These are phyloP conservation scores for Kickxella alabastrina DNA, from an alignment of 192 early-diverging fungal species.

Conservation along the genomic window DNA sequence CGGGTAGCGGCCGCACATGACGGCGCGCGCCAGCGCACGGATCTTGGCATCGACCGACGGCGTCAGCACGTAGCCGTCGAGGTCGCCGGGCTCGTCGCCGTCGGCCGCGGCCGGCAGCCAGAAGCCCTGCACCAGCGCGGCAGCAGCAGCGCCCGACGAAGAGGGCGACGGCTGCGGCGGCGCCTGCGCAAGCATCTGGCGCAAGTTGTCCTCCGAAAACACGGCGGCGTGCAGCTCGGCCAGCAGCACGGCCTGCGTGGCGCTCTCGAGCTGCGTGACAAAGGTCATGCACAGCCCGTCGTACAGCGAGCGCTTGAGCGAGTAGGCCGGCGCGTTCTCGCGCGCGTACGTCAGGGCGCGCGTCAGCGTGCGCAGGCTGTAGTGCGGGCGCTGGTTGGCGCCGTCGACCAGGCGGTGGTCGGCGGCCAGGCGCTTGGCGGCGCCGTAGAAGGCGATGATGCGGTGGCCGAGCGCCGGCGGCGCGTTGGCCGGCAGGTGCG, in stretches of 20 bases:
- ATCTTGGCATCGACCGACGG: constrained; percentile 82
- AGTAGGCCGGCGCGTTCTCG: constrained; percentile 68
- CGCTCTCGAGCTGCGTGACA: constrained; percentile 76
- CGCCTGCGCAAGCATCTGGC: constrained; percentile 25
- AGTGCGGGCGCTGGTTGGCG: constrained; percentile 80
- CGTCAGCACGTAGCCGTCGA: constrained; percentile 75
- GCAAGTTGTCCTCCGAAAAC: constrained; percentile 22
- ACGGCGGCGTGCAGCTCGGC: constrained; percentile 28
- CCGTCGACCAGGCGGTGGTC: constrained; percentile 84
- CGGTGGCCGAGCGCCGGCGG: constrained; percentile 45
- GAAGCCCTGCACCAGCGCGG: constrained; percentile 82
- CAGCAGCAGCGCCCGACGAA: no score
- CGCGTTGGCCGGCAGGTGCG: constrained; percentile 60
- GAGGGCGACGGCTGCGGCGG: constrained; percentile 17
- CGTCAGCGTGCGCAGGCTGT: constrained; percentile 88
- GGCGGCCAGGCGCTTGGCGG: constrained; percentile 64
- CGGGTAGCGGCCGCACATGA: constrained; percentile 85
- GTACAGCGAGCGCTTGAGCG: constrained; percentile 77
- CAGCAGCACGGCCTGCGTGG: constrained; percentile 55
- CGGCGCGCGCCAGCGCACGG: constrained; percentile 82
- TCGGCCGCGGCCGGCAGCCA: constrained; percentile 68
- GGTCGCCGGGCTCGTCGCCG: constrained; percentile 21
- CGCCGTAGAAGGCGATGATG: constrained; percentile 79
- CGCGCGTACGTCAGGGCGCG: constrained; percentile 80
- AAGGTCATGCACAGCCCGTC: constrained; percentile 97